These are phyloP conservation scores for Starmerella vaccinii DNA, from an alignment of 805 yeast genomes.

Conservation along the genomic window DNA sequence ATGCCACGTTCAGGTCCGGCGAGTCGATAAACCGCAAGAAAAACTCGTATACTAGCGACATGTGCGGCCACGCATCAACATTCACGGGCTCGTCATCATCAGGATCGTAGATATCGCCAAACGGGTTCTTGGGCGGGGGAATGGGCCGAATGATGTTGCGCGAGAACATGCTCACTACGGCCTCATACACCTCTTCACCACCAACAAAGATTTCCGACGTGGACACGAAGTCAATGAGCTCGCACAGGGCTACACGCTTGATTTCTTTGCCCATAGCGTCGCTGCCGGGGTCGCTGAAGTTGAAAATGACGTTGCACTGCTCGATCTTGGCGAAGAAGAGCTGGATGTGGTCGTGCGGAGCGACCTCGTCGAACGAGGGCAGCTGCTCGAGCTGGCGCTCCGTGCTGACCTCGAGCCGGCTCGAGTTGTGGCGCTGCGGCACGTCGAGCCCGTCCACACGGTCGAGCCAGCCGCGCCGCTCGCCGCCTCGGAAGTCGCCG, in stretches of 20 bases:
- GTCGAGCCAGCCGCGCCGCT: conserved; percentile 34
- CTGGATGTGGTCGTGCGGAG: conserved; percentile 66
- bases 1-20: conserved; percentile 85
- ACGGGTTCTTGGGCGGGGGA: conserved; percentile 96
- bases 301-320: conserved; percentile 90
- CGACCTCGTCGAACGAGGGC: conserved; percentile 81
- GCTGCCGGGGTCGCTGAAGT: conserved; percentile 83
- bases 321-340: conserved; percentile 80
- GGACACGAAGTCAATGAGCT: conserved; percentile 77
- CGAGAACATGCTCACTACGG: conserved; percentile 82
- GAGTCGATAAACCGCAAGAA: conserved; percentile 86
- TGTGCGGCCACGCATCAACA: conserved; percentile 97
- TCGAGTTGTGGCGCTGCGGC: conserved; percentile 86
- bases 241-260: conserved; percentile 77
- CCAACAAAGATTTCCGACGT: conserved; percentile 64
- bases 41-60: conserved; percentile 93
- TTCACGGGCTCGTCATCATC: conserved; percentile 97
- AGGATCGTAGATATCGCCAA: conserved; percentile 93
- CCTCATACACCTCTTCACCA: conserved; percentile 82
- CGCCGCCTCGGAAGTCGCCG: conserved; percentile 2
- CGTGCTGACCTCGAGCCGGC: conserved; percentile 74
- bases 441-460: conserved; percentile 68
- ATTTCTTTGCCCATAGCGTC: conserved; percentile 90
- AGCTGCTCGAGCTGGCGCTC: conserved; percentile 59
- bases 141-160: conserved; percentile 86